These are phyloP conservation scores for Leccinum obscurum DNA, from an alignment of 768 basidiomycete species.

Conservation along the genomic window DNA sequence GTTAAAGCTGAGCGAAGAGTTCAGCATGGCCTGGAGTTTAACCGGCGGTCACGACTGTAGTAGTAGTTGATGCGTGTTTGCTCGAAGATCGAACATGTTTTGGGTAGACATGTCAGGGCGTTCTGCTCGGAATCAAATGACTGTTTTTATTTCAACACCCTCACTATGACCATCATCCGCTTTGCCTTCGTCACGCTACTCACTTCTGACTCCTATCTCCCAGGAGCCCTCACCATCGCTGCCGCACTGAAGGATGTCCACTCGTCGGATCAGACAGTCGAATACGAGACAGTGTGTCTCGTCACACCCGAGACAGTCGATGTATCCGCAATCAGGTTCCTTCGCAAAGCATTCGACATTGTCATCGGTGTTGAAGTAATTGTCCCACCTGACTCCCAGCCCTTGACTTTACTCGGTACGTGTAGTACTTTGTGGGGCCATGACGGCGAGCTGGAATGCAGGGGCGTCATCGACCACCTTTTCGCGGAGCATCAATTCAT, in stretches of 20 bases:
- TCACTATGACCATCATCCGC: slow-evolving; percentile 55
- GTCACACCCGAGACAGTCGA: slow-evolving; percentile 94
- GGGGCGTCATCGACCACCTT: slow-evolving; percentile 2
- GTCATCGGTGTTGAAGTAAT: slow-evolving; percentile 95
- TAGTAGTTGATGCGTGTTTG: slow-evolving; percentile 21
- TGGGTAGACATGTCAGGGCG: not conserved
- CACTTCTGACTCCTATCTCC: slow-evolving; percentile 90
- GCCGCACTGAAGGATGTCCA: slow-evolving; percentile 85
- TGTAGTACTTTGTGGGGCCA: slow-evolving; percentile 11
- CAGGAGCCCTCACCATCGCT: slow-evolving; percentile 85
- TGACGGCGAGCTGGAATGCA: slow-evolving; percentile 3
- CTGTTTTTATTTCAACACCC: slow-evolving; percentile 8
- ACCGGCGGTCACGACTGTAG: no score
- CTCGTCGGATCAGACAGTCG: slow-evolving; percentile 47
- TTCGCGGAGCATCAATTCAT: slow-evolving; percentile 10
- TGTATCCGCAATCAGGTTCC: slow-evolving; percentile 73
- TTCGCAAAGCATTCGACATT: slow-evolving; percentile 77
- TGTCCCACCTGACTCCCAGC: slow-evolving; percentile 60
- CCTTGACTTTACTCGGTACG: slow-evolving; percentile 81
- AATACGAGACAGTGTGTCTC: slow-evolving; percentile 78
- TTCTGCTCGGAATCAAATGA: not conserved
- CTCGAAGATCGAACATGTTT: not conserved
- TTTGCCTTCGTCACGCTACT: slow-evolving; percentile 91
- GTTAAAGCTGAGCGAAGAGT: slow-evolving; percentile 38
- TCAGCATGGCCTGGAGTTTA: slow-evolving; percentile 18